Base-by-base conservation (phyloP, 805 yeast genomes). In the Candida ovalis region DNA sequence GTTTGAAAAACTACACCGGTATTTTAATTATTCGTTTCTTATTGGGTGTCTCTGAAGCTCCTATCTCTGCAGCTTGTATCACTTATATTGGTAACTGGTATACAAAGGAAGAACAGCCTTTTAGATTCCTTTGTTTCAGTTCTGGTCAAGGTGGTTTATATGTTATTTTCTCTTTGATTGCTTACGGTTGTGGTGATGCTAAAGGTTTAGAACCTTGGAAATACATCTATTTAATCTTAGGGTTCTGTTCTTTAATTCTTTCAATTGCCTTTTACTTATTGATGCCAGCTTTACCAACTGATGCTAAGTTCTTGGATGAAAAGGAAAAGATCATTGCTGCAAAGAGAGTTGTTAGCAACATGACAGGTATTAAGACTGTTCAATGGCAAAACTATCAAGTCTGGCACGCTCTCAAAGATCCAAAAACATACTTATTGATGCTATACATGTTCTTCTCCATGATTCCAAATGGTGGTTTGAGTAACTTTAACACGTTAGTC, bases 11-110 rank as follows among this genome's bases (percentile, higher is more conserved):
- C 50, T 71, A 67, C 48, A 69, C 62, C 2, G 67, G 71, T 7
- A 53, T 68, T 12, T 51, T 68, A 30, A 68, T 65, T 7, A 56
- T 68, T 17, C 51, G 74, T 39, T 68, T 69, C 45, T 38, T 71
- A 8, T 58, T 71, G 42, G 72, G 71, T 35, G 52, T 61, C 18
- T 58, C 67, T 43, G 74, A 70, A 52, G 69, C 72, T 9, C 62
- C 68, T 19, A 62, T 68, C 38, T 56, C 66, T 8, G 69, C 68
- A 17, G 53, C 67, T 56, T 59, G 64, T 63, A 63, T 60, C 51
- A 47, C 58, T 52, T 53, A 56, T 59, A 52, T 57, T 54, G 41
- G 56, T 57, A 42, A 45, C 10, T 70, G 64, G 55, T 70, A 64
- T 52, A 63, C 61, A 15, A 62, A 59, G 43, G 58, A 63, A 19